Conservation (phyloP, 257 asterid species). For the Lavandula angustifolia region DNA sequence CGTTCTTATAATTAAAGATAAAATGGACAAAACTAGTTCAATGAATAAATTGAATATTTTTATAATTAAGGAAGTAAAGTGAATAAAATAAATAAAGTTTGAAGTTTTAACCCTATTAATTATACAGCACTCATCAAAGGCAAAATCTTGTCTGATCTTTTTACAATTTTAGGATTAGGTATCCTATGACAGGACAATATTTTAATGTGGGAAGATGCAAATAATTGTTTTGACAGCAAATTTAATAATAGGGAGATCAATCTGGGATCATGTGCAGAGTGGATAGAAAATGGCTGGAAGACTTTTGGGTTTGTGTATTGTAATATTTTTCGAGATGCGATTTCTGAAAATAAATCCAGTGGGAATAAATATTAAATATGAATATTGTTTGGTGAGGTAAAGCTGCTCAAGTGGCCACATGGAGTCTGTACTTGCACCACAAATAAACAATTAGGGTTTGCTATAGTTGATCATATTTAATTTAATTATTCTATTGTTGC, state of each 20-base stretch:
- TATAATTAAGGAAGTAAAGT: too few relatives aligned
- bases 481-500: neutral
- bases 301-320: conserved; percentile 25
- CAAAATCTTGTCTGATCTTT: conserved; percentile 16
- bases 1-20: too few relatives aligned
- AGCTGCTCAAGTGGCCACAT: conserved; percentile 50
- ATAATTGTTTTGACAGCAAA: conserved; percentile 28
- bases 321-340: conserved; percentile 31
- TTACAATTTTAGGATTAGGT: conserved; percentile 23
- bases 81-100: too few relatives aligned
- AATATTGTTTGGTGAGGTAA: conserved; percentile 22
- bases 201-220: conserved; percentile 4
- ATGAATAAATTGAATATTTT: too few relatives aligned
- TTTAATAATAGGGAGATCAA: conserved; percentile 37
- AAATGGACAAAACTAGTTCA: too few relatives aligned
- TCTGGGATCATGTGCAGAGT: conserved; percentile 53
- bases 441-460: conserved; percentile 32
- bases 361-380: neutral
- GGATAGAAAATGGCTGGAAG: conserved; percentile 38
- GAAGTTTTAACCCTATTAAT: neutral
- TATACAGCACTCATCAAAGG: neutral
- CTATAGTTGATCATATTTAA: conserved; percentile 17
- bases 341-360: conserved; percentile 31
- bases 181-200: conserved; percentile 18
- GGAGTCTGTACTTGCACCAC: conserved; percentile 32